Evolutionary conservation across 257 asterid species (phyloP).

Genomic region (Nicotiana obtusifolia): DNA sequence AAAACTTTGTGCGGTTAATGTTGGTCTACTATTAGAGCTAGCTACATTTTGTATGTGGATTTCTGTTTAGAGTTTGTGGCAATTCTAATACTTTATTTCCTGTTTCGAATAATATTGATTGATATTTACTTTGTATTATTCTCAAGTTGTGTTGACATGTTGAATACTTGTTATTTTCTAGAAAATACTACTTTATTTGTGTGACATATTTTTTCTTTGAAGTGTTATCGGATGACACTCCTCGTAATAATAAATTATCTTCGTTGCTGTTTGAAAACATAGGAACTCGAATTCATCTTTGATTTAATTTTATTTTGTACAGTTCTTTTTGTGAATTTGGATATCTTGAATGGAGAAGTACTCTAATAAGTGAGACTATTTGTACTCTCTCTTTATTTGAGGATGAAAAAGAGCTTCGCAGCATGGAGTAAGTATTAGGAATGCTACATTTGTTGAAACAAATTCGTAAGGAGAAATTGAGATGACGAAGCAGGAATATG

Average conservation of each 20-base stretch:
- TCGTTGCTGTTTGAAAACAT: too few species aligned
- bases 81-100: not conserved
- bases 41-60: not conserved
- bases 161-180: not conserved
- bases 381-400: not conserved
- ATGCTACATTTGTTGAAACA: not conserved
- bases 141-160: not conserved
- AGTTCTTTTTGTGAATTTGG: not conserved
- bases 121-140: not conserved
- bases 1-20: accelerated
- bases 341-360: too few species aligned
- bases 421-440: not conserved
- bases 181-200: not conserved
- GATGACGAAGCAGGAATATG: not conserved
- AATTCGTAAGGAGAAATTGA: not conserved
- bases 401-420: not conserved
- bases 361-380: not conserved
- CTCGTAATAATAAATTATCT: too few species aligned
- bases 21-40: not conserved
- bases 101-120: not conserved
- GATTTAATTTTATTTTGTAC: not conserved
- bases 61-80: not conserved
- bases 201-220: too few species aligned
- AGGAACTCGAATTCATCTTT: not conserved
- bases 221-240: too few species aligned